Evolutionary conservation across 2,329 filamentous ascomycete species (phyloP).

Genomic region (Alternaria viburni): DNA sequence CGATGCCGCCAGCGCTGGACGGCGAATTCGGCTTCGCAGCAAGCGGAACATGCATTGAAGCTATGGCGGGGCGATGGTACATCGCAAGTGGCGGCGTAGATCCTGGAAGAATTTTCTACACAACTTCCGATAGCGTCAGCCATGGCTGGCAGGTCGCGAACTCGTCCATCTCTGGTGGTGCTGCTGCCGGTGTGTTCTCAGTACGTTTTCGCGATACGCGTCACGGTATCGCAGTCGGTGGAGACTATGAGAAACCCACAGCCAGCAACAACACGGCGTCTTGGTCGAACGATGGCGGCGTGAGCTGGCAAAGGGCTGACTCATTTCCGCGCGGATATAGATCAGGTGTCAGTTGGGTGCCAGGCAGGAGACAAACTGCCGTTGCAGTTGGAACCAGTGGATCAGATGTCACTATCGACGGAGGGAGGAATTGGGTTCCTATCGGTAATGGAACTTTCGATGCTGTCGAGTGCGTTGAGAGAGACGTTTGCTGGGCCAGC

Average conservation of each 20-base stretch:
- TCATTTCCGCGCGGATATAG: constrained; percentile 36
- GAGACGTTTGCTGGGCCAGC: constrained; percentile 33
- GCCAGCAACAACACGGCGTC: constrained; percentile 26
- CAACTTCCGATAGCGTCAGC: constrained; percentile 7
- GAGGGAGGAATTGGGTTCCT: constrained; percentile 29
- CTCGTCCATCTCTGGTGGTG: constrained; percentile 27
- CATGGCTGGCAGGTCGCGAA: constrained; percentile 29
- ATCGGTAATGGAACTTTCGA: constrained; percentile 39
- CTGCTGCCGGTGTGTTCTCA: constrained; percentile 38
- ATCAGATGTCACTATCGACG: constrained; percentile 36
- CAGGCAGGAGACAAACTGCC: constrained; percentile 16
- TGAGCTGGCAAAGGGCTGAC: constrained; percentile 25
- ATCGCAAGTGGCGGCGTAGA: constrained; percentile 35
- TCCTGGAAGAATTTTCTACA: constrained; percentile 32
- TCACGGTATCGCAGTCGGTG: constrained; percentile 36
- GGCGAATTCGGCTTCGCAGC: constrained; percentile 38
- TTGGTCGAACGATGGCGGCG: constrained; percentile 35
- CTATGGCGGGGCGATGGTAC: constrained; percentile 36
- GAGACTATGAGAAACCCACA: constrained; percentile 31
- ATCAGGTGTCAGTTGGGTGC: constrained; percentile 35
- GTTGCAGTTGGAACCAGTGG: constrained; percentile 38
- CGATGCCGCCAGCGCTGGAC: constrained; percentile 26
- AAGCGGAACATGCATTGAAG: constrained; percentile 36
- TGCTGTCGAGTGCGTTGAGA: constrained; percentile 30
- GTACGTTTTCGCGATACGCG: constrained; percentile 33